Evolutionary conservation across 129 eudicot genomes (phyloP).

Genomic region (Erigeron canadensis): DNA sequence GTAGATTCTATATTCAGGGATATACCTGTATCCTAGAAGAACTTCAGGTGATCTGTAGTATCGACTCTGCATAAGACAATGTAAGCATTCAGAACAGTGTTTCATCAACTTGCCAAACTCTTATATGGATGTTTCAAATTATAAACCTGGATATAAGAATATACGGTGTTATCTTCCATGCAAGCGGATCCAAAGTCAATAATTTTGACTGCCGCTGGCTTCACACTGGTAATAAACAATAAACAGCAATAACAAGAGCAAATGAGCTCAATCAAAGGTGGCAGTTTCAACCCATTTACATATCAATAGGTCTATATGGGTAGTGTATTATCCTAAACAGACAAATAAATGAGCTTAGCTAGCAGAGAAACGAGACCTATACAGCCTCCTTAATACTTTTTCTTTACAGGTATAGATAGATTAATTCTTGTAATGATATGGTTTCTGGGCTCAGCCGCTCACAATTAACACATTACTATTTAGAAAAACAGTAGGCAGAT

Average conservation of each 20-base stretch:
- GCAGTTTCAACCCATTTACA: not conserved
- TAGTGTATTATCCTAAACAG: not conserved
- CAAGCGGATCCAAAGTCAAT: conserved; percentile 99
- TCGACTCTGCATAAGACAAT: conserved; percentile 77
- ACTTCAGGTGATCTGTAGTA: conserved; percentile 99
- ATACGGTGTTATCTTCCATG: conserved; percentile 96
- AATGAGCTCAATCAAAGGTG: conserved; percentile 22
- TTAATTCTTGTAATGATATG: not conserved
- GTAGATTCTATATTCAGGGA: conserved; percentile 44
- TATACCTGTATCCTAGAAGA: conserved; percentile 97
- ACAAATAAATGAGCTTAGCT: not conserved
- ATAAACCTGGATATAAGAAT: conserved; percentile 92
- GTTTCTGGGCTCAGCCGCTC: not conserved
- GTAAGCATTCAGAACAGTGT: conserved; percentile 23
- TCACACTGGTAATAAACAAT: conserved; percentile 48
- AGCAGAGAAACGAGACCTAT: not conserved
- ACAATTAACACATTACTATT: not conserved
- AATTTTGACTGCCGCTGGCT: conserved; percentile 90
- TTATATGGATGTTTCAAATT: not conserved
- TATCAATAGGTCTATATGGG: not conserved
- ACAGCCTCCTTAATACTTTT: no score
- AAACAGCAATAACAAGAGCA: conserved; percentile 20
- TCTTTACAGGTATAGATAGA: not conserved
- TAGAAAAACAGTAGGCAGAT: not conserved
- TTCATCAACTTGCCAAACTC: conserved; percentile 23